Evolutionary conservation across 805 yeast genomes (phyloP).

Genomic region (Ogataea zsoltii): DNA sequence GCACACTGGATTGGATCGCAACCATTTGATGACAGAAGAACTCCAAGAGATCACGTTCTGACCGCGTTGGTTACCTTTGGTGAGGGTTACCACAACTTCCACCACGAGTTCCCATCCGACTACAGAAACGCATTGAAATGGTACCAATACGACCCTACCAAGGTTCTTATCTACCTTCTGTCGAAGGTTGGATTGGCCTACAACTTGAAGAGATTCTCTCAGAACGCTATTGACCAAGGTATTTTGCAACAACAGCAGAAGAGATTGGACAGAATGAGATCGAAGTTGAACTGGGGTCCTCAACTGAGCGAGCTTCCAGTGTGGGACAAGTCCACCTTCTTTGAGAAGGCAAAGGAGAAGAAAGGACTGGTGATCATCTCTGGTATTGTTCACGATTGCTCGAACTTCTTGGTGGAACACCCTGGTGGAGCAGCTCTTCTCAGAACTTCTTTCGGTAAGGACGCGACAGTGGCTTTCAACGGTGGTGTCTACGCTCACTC

Average conservation of each 20-base stretch:
- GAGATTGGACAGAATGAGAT: conserved; percentile 65
- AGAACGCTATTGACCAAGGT: conserved; percentile 81
- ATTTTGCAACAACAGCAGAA: conserved; percentile 80
- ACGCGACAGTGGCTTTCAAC: conserved; percentile 80
- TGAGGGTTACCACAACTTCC: conserved; percentile 89
- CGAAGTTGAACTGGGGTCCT: conserved; percentile 74
- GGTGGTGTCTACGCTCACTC: conserved; percentile 87
- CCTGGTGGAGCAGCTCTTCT: conserved; percentile 83
- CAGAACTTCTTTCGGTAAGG: conserved; percentile 73
- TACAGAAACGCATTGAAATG: conserved; percentile 85
- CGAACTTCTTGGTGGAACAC: conserved; percentile 68
- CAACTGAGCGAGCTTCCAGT: conserved; percentile 65
- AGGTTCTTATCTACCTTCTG: conserved; percentile 55
- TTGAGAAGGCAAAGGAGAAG: conserved; percentile 47
- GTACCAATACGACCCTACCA: conserved; percentile 88
- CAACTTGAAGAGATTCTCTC: conserved; percentile 74
- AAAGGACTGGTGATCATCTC: conserved; percentile 67
- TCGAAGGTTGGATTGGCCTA: conserved; percentile 70
- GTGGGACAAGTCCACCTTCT: conserved; percentile 68
- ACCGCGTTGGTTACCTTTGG: conserved; percentile 85
- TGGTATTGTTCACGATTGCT: conserved; percentile 79
- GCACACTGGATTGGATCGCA: conserved; percentile 87
- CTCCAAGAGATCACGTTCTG: conserved; percentile 79
- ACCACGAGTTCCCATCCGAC: conserved; percentile 87
- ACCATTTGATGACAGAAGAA: conserved; percentile 85